Conservation (phyloP, 2,329 filamentous ascomycete species). For the Microdochium bolleyi region DNA sequence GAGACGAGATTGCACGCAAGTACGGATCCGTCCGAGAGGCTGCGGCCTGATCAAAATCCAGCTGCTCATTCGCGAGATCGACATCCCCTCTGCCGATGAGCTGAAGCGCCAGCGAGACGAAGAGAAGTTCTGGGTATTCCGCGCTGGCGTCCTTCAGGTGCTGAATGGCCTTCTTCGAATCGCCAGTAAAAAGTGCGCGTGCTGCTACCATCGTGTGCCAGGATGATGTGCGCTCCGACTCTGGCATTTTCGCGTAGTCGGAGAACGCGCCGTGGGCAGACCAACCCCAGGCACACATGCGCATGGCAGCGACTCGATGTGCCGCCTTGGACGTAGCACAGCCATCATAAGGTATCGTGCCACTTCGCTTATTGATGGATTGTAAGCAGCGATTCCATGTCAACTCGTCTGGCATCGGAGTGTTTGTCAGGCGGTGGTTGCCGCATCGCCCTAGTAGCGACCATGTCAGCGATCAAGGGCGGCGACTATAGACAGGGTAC, state of each 20-base stretch:
- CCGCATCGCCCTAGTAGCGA: neutral
- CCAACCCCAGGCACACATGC: slow-evolving; percentile 66
- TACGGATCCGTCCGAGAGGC: slow-evolving; percentile 67
- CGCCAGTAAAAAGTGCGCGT: slow-evolving; percentile 65
- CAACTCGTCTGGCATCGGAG: slow-evolving; percentile 34
- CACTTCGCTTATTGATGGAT: slow-evolving; percentile 54
- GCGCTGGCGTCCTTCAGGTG: slow-evolving; percentile 62
- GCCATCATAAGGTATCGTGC: slow-evolving; percentile 56
- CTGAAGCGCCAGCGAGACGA: slow-evolving; percentile 60
- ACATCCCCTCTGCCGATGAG: slow-evolving; percentile 46
- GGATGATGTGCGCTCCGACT: slow-evolving; percentile 40
- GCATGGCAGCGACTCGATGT: slow-evolving; percentile 67
- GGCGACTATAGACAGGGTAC: neutral
- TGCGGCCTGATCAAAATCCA: slow-evolving; percentile 51
- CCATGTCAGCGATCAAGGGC: neutral
- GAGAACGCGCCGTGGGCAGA: slow-evolving; percentile 35
- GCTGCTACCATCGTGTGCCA: slow-evolving; percentile 68
- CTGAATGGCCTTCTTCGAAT: slow-evolving; percentile 59
- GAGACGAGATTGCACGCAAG: slow-evolving; percentile 69
- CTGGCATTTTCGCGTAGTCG: slow-evolving; percentile 32
- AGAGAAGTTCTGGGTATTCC: slow-evolving; percentile 54
- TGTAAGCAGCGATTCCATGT: slow-evolving; percentile 57
- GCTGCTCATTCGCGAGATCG: slow-evolving; percentile 34
- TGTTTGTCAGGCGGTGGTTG: slow-evolving; percentile 12
- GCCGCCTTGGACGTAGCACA: slow-evolving; percentile 56